phyloP scores from a whole-genome alignment of 495 filamentous ascomycete species.

The Aspergillus mulundensis region DNA sequence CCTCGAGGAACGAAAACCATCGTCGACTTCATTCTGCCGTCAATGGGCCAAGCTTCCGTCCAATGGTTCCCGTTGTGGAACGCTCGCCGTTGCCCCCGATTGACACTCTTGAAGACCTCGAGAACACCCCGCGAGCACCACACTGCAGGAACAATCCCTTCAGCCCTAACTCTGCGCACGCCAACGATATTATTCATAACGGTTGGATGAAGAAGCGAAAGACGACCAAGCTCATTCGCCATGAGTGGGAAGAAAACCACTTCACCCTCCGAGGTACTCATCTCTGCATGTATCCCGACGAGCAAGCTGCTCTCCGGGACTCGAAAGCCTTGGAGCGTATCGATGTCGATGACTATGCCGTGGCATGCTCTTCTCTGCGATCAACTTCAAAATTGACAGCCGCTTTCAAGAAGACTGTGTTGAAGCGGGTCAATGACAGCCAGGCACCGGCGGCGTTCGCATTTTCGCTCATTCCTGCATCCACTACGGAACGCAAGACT shows the following conservation, averaged over 20 bases:
- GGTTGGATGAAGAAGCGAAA: slow-evolving; percentile 96
- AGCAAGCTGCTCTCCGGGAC: slow-evolving; percentile 40
- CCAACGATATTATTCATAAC: slow-evolving; percentile 54
- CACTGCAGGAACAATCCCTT: slow-evolving; percentile 24
- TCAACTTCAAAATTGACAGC: slow-evolving; percentile 74
- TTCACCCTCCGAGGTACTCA: slow-evolving; percentile 81
- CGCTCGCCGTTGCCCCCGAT: slow-evolving; percentile 20
- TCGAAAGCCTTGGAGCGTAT: slow-evolving; percentile 69
- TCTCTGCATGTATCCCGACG: slow-evolving; percentile 76
- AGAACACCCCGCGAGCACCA: slow-evolving; percentile 23
- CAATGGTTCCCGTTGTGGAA: slow-evolving; percentile 21
- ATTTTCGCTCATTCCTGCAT: slow-evolving; percentile 85
- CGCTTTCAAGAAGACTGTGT: slow-evolving; percentile 79
- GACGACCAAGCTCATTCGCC: slow-evolving; percentile 77
- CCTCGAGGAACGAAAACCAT: slow-evolving; percentile 27
- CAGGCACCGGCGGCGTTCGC: slow-evolving; percentile 64
- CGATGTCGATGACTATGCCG: slow-evolving; percentile 92
- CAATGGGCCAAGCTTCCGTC: neutral
- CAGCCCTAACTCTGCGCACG: slow-evolving; percentile 17
- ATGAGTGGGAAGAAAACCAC: slow-evolving; percentile 90
- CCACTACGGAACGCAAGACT: slow-evolving; percentile 49
- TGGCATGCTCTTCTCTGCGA: slow-evolving; percentile 76
- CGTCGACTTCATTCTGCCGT: slow-evolving; percentile 9
- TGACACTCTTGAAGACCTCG: slow-evolving; percentile 29
- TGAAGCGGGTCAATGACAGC: slow-evolving; percentile 53